phyloP scores from a whole-genome alignment of 2,329 filamentous ascomycete genomes.

The Sclerotinia trifoliorum region DNA sequence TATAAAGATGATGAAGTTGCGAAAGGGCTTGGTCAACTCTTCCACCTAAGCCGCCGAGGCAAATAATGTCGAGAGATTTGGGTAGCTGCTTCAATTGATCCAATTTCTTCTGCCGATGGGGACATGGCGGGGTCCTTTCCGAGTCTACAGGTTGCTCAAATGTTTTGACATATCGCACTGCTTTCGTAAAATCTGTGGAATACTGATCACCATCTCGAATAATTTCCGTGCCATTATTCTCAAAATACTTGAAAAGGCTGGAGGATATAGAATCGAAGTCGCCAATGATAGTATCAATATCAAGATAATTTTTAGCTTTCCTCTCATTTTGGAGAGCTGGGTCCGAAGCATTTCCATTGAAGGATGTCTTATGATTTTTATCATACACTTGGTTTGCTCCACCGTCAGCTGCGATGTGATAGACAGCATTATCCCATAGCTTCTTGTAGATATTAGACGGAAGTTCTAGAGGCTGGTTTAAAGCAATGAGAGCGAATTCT shows the following conservation, averaged over 20 bases:
- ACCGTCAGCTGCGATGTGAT: constrained; percentile 82
- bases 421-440: constrained; percentile 47
- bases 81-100: constrained; percentile 27
- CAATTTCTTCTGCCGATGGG: constrained; percentile 5
- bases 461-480: constrained; percentile 59
- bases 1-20: constrained; percentile 80
- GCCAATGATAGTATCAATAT: constrained; percentile 68
- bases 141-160: constrained; percentile 23
- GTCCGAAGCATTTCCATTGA: background rate
- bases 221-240: constrained; percentile 54
- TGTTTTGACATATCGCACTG: constrained; percentile 55
- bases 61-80: constrained; percentile 62
- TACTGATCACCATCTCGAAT: constrained; percentile 77
- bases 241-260: constrained; percentile 53
- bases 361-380: constrained; percentile 34
- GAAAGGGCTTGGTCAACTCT: constrained; percentile 91
- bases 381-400: constrained; percentile 75
- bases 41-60: constrained; percentile 81
- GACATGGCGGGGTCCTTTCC: background rate
- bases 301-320: constrained; percentile 1
- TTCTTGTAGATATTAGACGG: constrained; percentile 41
- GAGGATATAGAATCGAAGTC: constrained; percentile 82
- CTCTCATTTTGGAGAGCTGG: constrained; percentile 31
- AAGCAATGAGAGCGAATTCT: constrained; percentile 53
- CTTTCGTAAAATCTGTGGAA: constrained; percentile 89